phyloP scores from a whole-genome alignment of 2,329 filamentous ascomycete genomes.

The Aspergillus awamori region DNA sequence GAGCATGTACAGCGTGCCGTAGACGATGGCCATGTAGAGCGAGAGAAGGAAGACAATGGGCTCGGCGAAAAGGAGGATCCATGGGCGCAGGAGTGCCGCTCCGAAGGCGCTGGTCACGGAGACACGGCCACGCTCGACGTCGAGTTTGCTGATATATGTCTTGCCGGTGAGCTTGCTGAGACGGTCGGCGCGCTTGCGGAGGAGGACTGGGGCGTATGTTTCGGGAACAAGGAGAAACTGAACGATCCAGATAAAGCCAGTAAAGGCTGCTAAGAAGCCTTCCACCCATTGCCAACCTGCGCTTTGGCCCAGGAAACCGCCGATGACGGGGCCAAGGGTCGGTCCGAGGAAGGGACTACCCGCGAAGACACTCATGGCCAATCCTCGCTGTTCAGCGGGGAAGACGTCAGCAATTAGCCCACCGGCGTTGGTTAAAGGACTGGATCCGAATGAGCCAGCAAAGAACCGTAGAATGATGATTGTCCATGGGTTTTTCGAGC shows the following conservation, averaged over 20 bases:
- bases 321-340: conserved; percentile 32
- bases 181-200: conserved; percentile 30
- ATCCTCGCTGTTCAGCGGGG: conserved; percentile 53
- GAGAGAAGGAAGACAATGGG: conserved; percentile 37
- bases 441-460: conserved; percentile 61
- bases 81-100: conserved; percentile 31
- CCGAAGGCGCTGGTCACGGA: conserved; percentile 27
- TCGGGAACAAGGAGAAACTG: conserved; percentile 30
- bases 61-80: conserved; percentile 34
- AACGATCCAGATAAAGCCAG: conserved; percentile 33
- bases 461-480: conserved; percentile 68
- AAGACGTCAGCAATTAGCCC: conserved; percentile 63
- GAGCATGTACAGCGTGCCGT: conserved; percentile 11
- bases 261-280: conserved; percentile 34
- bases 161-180: conserved; percentile 30
- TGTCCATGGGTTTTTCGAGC: conserved; percentile 58
- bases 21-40: conserved; percentile 26
- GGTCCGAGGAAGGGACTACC: conserved; percentile 62
- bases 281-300: conserved; percentile 36
- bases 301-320: conserved; percentile 34
- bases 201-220: conserved; percentile 35
- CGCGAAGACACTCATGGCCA: conserved; percentile 66
- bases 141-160: conserved; percentile 29
- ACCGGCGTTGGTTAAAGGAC: conserved; percentile 49
- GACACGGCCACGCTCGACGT: conserved; percentile 29